Percentiles rank a stretch among this genome's conserved stretches.
These are phyloP conservation scores for Nitzschia sp. DNA, from an alignment of 108 stramenopile species.

Conservation along the genomic window DNA sequence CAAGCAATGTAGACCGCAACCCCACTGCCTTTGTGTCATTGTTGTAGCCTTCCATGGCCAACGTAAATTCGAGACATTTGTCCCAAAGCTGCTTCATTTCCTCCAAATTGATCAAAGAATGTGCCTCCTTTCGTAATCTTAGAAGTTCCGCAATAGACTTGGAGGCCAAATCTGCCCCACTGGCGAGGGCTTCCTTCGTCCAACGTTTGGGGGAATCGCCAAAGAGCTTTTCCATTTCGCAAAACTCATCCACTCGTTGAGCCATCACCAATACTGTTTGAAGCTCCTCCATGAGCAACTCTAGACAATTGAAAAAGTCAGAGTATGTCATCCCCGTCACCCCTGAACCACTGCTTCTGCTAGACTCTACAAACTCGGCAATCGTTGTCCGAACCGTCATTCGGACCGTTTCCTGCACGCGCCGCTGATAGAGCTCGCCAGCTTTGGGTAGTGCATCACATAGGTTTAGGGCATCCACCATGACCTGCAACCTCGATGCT, in stretches of 20 bases:
- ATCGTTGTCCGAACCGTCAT: constrained; percentile 89
- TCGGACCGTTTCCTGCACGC: constrained; percentile 73
- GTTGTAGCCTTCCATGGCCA: constrained; percentile 67
- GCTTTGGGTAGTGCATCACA: constrained; percentile 40
- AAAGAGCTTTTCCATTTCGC: constrained; percentile 31
- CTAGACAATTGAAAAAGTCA: constrained; percentile 80
- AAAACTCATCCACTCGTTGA: constrained; percentile 52
- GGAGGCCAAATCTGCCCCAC: constrained; percentile 72
- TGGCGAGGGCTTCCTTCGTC: constrained; percentile 62
- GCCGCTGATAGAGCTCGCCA: constrained; percentile 51
- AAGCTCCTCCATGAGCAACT: constrained; percentile 85
- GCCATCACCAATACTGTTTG: constrained; percentile 63
- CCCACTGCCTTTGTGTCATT: constrained; percentile 74
- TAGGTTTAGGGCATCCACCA: constrained; percentile 55
- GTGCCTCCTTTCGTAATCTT: constrained; percentile 80
- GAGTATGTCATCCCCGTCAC: constrained; percentile 76
- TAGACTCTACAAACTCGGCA: constrained; percentile 70
- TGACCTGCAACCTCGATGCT: constrained; percentile 37
- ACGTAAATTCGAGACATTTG: constrained; percentile 65
- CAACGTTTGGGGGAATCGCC: constrained; percentile 16
- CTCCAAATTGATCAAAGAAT: constrained; percentile 71
- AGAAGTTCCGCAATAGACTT: constrained; percentile 83
- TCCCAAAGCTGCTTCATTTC: constrained; percentile 90
- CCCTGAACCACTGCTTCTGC: constrained; percentile 38
- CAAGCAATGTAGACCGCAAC: constrained; percentile 84